A percentile compares a stretch with the other conserved stretches of the same genome.
Conservation (phyloP, 2,329 filamentous ascomycete species). For the Sclerotinia minor region DNA sequence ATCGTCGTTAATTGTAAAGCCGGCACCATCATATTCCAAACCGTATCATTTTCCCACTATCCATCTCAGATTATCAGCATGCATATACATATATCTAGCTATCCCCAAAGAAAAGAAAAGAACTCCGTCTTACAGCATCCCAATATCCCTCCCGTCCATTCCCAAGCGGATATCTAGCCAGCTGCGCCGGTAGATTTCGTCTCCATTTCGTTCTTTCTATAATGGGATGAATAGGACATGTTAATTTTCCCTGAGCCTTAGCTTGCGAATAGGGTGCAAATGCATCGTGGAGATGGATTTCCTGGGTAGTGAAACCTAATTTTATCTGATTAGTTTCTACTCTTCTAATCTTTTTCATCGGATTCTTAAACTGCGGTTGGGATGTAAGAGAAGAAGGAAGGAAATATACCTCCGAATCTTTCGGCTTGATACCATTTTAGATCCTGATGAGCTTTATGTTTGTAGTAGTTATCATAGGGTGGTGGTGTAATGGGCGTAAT, state of each 20-base stretch:
- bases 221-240: constrained; percentile 19
- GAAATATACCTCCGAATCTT: constrained; percentile 14
- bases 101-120: rapidly evolving
- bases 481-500: constrained; percentile 19
- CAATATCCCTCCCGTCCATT: constrained; percentile 17
- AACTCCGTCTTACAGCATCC: constrained; percentile 3
- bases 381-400: background rate
- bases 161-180: constrained; percentile 13
- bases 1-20: background rate
- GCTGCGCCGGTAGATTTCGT: constrained; percentile 1
- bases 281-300: constrained; percentile 7
- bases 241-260: background rate
- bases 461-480: constrained; percentile 9
- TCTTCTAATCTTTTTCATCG: too few species aligned
- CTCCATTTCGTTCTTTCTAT: constrained; percentile 15
- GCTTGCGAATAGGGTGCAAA: constrained; percentile 5
- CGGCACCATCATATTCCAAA: constrained; percentile 18
- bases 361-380: too few species aligned
- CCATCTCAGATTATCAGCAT: background rate
- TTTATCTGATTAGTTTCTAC: background rate
- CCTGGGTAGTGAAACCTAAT: constrained; percentile 9
- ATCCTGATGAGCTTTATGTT: constrained; percentile 12
- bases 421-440: constrained; percentile 10
- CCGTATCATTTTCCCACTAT: constrained; percentile 13
- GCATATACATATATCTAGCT: too few species aligned